phyloP scores from a whole-genome alignment of 1,284 basidiomycete genomes.

The Ceratobasidium sp. region DNA sequence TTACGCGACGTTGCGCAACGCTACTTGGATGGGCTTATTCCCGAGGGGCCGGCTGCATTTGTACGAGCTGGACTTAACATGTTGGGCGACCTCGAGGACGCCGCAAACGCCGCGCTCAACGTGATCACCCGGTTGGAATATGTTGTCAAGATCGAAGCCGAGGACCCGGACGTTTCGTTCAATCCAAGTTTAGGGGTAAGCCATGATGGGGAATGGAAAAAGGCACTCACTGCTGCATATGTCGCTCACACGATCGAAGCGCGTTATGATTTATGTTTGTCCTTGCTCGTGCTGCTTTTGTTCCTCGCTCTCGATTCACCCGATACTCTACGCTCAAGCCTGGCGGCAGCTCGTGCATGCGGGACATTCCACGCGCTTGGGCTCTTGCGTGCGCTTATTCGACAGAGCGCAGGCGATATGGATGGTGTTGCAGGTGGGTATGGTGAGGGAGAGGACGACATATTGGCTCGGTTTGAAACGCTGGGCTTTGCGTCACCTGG shows the following conservation, averaged over 20 bases:
- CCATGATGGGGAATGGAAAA: constrained; percentile 60
- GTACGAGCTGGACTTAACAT: constrained; percentile 66
- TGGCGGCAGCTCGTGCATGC: constrained; percentile 54
- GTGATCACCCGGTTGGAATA: constrained; percentile 74
- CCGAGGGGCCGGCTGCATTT: constrained; percentile 66
- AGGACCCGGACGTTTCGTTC: constrained; percentile 68
- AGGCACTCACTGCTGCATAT: constrained; percentile 70
- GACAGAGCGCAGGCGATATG: constrained; percentile 66
- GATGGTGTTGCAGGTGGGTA: constrained; percentile 42
- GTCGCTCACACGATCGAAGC: constrained; percentile 69
- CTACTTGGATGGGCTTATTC: constrained; percentile 33
- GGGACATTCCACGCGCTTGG: constrained; percentile 79
- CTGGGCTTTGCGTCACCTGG: constrained; percentile 35
- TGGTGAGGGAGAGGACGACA: constrained; percentile 37
- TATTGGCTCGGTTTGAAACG: constrained; percentile 33
- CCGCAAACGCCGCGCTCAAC: constrained; percentile 68
- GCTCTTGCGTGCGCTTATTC: constrained; percentile 68
- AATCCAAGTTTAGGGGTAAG: constrained; percentile 55
- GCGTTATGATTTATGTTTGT: constrained; percentile 75
- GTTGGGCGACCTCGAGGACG: constrained; percentile 65
- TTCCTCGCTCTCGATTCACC: constrained; percentile 60
- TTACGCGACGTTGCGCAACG: constrained; percentile 41
- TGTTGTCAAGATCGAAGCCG: constrained; percentile 66
- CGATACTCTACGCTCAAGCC: constrained; percentile 8
- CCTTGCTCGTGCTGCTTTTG: constrained; percentile 73